A percentile compares a stretch with the other conserved stretches of the same genome.
These are phyloP conservation scores for Beauveria bassiana DNA, from an alignment of 2,329 filamentous ascomycete species.

Conservation along the genomic window DNA sequence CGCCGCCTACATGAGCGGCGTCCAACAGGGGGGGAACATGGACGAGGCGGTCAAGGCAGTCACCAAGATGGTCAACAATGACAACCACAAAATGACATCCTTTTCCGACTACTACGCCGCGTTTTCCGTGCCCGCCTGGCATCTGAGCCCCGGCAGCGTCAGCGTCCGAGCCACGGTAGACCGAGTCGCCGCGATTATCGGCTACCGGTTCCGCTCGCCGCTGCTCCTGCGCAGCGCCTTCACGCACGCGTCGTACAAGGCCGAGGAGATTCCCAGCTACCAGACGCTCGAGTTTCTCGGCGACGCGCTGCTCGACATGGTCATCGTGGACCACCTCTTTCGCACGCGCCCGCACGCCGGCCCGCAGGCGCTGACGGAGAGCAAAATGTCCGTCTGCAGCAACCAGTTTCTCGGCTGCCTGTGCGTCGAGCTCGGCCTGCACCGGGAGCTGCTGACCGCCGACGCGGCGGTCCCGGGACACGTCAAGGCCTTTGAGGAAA, in stretches of 20 bases:
- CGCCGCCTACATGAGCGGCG: slow-evolving; percentile 57
- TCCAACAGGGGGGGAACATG: slow-evolving; percentile 31
- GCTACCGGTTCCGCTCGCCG: slow-evolving; percentile 64
- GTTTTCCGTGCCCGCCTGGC: slow-evolving; percentile 66
- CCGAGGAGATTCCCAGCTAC: slow-evolving; percentile 76
- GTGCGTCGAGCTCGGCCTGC: slow-evolving; percentile 69
- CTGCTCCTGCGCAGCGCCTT: slow-evolving; percentile 77
- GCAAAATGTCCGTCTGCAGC: slow-evolving; percentile 99
- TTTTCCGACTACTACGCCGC: slow-evolving; percentile 67
- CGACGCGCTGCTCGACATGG: slow-evolving; percentile 82
- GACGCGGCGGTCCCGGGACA: slow-evolving; percentile 31
- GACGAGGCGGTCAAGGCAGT: slow-evolving; percentile 57
- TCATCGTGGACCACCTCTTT: slow-evolving; percentile 76
- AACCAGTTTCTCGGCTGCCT: slow-evolving; percentile 88
- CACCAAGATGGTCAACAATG: slow-evolving; percentile 59
- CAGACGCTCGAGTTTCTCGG: slow-evolving; percentile 90
- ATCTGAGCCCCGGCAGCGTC: slow-evolving; percentile 46
- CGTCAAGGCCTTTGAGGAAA: slow-evolving; percentile 47
- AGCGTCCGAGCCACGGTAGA: slow-evolving; percentile 60
- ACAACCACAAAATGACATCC: slow-evolving; percentile 58
- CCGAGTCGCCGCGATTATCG: slow-evolving; percentile 51
- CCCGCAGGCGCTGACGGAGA: slow-evolving; percentile 94
- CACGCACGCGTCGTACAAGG: slow-evolving; percentile 78
- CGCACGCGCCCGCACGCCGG: slow-evolving; percentile 68
- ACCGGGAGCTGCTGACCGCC: slow-evolving; percentile 61